These are phyloP conservation scores for Xylaria sp. DNA, from an alignment of 2,329 filamentous ascomycete genomes.

Conservation along the genomic window DNA sequence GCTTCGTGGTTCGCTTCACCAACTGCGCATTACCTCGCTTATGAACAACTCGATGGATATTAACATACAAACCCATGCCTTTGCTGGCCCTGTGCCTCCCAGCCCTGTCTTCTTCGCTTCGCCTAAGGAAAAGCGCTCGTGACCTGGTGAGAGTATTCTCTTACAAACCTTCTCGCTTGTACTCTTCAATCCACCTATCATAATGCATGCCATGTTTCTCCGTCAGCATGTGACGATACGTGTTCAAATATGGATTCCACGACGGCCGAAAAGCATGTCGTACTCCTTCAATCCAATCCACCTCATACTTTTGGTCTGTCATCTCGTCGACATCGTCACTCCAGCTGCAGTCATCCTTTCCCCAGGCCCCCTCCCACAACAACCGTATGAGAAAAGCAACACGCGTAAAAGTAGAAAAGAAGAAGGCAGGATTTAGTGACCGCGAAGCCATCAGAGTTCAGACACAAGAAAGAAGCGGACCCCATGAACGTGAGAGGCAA, in stretches of 20 bases:
- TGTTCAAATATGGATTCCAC: slow-evolving; percentile 2
- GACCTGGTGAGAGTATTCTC: slow-evolving; percentile 12
- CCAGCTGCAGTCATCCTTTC: slow-evolving; percentile 23
- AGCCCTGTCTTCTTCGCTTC: slow-evolving; percentile 17
- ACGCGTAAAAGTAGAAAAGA: slow-evolving; percentile 3
- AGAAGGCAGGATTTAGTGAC: not conserved
- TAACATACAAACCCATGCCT: slow-evolving; percentile 25
- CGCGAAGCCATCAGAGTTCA: slow-evolving; percentile 24
- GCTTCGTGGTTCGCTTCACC: slow-evolving; percentile 14
- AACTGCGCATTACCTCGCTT: slow-evolving; percentile 16
- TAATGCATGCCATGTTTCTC: slow-evolving; percentile 21
- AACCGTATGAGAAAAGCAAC: slow-evolving; percentile 36
- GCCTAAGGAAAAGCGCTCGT: slow-evolving; percentile 1
- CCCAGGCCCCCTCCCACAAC: slow-evolving; percentile 17
- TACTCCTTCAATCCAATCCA: slow-evolving; percentile 23
- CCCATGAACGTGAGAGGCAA: slow-evolving; percentile 34
- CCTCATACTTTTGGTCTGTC: slow-evolving; percentile 36
- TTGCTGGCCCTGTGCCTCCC: slow-evolving; percentile 29
- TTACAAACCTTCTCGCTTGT: slow-evolving; percentile 1
- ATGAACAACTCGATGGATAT: slow-evolving; percentile 26
- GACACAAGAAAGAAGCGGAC: slow-evolving; percentile 28
- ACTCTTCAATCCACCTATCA: slow-evolving; percentile 2
- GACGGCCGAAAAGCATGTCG: slow-evolving; percentile 12
- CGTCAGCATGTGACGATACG: not conserved
- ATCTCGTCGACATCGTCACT: slow-evolving; percentile 31